Base-by-base conservation (phyloP, 495 filamentous ascomycete species). In the Penicillium ochrochloron region DNA sequence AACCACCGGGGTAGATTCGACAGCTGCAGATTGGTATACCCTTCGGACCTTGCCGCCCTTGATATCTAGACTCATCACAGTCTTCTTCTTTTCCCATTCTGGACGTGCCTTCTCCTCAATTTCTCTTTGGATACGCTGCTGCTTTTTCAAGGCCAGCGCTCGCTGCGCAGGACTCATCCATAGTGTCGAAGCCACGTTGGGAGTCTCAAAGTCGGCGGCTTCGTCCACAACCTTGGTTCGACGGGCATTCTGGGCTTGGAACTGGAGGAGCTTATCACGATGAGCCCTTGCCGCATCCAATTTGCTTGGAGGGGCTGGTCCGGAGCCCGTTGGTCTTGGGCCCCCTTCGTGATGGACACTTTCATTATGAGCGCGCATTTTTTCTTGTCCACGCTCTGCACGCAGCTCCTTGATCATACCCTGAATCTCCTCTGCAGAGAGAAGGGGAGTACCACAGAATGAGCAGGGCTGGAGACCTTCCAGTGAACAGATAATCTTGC, bases 391-490 rank as follows among this genome's bases (percentile, higher is more conserved):
- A 0, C 93, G 84, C 77, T 97, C 96, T 39, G 90, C 89, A 6
- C 87, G 84, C n/a, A 99, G 85, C 57, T 90, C 87, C n/a, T 84
- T 84, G 51, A 97, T 91, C 88, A 99, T 97, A 56, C 81, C 82
- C 57, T 93, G 89, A 12, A 96, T 83, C 59, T 97, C 92, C 2
- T 82, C 75, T 1, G 84, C 72, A 39, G 83, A 87, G 3, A 99
- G 78, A 9, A 99, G 81, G 0, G 92, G 88, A 3, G 83, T 80
- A 3, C 83, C 83, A 79, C 95, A 99, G 70, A 96, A 97, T 8
- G 95, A 97, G 73, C 95, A 99, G 1, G 95, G 95, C 1, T 94
- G 95, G 4, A 97, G 82, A 1, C 95, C 95, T 71, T 99, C 93
- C 68, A 96, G 91, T 14, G 96, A 86, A 75, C 95, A 99, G 58